Base-by-base conservation (phyloP, 768 basidiomycete genomes). In the Scleroderma bovista region DNA sequence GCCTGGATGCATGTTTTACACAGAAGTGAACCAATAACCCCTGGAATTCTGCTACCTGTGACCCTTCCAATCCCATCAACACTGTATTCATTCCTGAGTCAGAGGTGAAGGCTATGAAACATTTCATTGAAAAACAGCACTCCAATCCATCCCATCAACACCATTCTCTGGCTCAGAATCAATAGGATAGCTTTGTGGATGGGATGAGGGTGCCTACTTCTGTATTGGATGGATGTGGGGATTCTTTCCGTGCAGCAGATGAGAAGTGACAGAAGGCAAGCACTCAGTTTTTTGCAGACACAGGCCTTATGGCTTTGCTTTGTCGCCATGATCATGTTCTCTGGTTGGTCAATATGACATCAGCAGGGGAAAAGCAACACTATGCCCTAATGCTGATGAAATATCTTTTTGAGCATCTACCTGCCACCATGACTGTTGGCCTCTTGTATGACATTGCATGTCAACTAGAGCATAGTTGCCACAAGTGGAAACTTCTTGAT, bases 1-100 rank as follows among this genome's bases (percentile, higher is more conserved):
- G 64, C 39, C 9, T 64, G 4, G 69, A 72, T 56, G 65, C 64
- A 1, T 67, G 63, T 46, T 72, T 72, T 48, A 64, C 56, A 4
- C 69, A 71, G 45, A 68, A 70, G 39, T 5, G 47, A 12, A 39
- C 22, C 7, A 59, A 59, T 6, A 54, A 58, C 26, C 54, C 54
- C 29, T 20, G 37, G 7, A 50, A 51, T 20, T 40, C 51, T 3
- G 32, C 52, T n/a, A 31, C 39, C 2, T 54, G 40, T 2, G 39
- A 51, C 20, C 29, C 45, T 20, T 22, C 24, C 23, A 19, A 23
- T 4, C 24, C 5, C 23, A 45, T 19, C 10, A 29, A 16, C 41
- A 40, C 50, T 51, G 46, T 59, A 6, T 69, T 10, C 39, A 31
- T 44, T 37, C 24, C 59, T 2, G 51, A 58, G 13, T 40, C 11